These are phyloP conservation scores for Apodospora peruviana DNA, from an alignment of 495 filamentous ascomycete genomes.

Conservation along the genomic window DNA sequence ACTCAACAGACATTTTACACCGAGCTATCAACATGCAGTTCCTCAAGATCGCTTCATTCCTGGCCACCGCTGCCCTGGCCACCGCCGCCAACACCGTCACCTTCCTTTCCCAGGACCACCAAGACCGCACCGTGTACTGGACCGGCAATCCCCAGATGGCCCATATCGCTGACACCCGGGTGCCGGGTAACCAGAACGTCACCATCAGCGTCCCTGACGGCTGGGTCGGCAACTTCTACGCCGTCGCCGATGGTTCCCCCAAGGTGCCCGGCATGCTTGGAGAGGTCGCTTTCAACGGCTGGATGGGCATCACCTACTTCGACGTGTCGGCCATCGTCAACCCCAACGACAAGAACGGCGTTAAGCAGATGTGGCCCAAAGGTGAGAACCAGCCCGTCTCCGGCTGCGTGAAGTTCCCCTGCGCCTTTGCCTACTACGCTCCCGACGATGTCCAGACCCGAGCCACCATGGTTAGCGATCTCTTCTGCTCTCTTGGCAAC, in stretches of 20 bases:
- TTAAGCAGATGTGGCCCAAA: constrained; percentile 43
- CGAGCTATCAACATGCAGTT: constrained; percentile 29
- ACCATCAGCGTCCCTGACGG: constrained; percentile 29
- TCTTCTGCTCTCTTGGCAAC: constrained; percentile 36
- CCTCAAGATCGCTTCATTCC: constrained; percentile 17
- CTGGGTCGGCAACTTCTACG: constrained; percentile 46
- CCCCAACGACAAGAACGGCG: constrained; percentile 34
- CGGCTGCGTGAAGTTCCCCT: constrained; percentile 44
- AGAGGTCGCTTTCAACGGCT: constrained; percentile 45
- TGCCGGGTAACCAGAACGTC: constrained; percentile 23
- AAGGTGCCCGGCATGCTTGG: constrained; percentile 45
- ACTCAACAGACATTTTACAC: neutral
- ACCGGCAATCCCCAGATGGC: constrained; percentile 26
- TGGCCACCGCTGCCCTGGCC: constrained; percentile 25
- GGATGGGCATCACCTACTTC: constrained; percentile 37
- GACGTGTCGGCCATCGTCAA: constrained; percentile 53
- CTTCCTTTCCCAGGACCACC: constrained; percentile 44
- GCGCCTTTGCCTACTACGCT: constrained; percentile 43
- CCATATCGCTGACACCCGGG: constrained; percentile 18
- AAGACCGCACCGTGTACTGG: constrained; percentile 39
- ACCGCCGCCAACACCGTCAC: constrained; percentile 37
- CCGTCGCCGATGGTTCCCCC: constrained; percentile 31
- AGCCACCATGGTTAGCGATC: constrained; percentile 28
- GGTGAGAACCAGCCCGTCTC: constrained; percentile 21
- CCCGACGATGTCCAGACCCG: constrained; percentile 45